Conservation (phyloP, 257 asterid species). For the Solanum neorickii region DNA sequence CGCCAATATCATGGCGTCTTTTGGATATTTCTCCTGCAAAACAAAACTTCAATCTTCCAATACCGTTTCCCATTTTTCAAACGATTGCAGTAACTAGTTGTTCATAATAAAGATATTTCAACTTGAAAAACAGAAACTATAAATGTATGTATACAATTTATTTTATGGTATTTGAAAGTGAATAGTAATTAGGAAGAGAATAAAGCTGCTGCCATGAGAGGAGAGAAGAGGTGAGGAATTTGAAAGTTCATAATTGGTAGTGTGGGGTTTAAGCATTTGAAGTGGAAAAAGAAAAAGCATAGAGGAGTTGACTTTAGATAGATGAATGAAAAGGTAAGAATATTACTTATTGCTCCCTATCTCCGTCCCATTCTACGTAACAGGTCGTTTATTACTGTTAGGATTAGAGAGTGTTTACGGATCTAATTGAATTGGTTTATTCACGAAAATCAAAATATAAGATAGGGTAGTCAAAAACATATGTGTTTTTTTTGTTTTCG, state of each 20-base stretch:
- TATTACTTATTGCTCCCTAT: background rate
- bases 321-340: background rate
- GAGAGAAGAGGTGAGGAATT: background rate
- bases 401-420: background rate
- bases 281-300: background rate
- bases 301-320: background rate
- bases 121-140: background rate
- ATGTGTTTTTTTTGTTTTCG: too few relatives aligned
- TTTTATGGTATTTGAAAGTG: background rate
- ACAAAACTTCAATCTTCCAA: constrained; percentile 43
- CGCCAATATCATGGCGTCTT: constrained; percentile 43
- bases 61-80: constrained; percentile 56
- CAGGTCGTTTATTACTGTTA: background rate
- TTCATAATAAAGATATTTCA: background rate
- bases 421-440: background rate
- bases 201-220: background rate
- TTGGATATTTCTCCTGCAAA: constrained; percentile 80
- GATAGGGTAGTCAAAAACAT: too few relatives aligned
- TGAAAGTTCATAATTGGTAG: background rate
- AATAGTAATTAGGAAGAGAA: background rate
- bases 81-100: background rate
- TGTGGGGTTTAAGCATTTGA: background rate
- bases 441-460: fast-evolving
- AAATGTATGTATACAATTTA: background rate
- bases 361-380: background rate